A percentile compares a stretch with the other conserved stretches of the same genome.
phyloP scores from a whole-genome alignment of 306 rosid species.

The Pterocarpus macrocarpus region DNA sequence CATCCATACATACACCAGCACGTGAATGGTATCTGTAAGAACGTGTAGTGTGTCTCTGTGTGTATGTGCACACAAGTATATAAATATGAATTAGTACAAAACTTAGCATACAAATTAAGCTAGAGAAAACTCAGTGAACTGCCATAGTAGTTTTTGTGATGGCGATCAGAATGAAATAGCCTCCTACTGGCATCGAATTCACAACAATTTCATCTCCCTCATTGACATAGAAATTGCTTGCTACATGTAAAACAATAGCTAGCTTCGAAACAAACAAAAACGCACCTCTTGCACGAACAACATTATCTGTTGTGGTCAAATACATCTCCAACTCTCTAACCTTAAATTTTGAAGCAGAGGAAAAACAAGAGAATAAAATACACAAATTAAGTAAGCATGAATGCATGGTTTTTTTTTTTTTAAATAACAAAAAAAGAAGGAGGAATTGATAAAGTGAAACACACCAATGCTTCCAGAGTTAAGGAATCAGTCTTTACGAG shows the following conservation, averaged over 20 bases:
- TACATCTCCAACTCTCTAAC: slow-evolving; percentile 85
- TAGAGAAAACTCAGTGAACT: background rate
- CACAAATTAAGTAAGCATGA: slow-evolving; percentile 27
- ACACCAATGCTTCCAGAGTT: slow-evolving; percentile 76
- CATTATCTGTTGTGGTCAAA: slow-evolving; percentile 76
- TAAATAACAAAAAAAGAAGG: background rate
- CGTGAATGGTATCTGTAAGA: background rate
- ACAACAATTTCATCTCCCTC: slow-evolving; percentile 13
- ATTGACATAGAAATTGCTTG: background rate
- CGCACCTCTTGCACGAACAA: slow-evolving; percentile 85
- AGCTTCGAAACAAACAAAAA: slow-evolving; percentile 15
- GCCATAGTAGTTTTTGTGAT: background rate
- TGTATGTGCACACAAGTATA: background rate
- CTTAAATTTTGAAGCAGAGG: slow-evolving; percentile 50
- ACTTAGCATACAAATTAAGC: slow-evolving; percentile 16
- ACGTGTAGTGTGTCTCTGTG: background rate
- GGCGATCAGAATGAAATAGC: background rate
- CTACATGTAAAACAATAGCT: background rate
- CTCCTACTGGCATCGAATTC: background rate
- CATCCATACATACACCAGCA: slow-evolving; percentile 20
- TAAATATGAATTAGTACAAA: background rate
- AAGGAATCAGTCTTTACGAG: slow-evolving; percentile 65
- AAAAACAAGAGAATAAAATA: slow-evolving; percentile 4
- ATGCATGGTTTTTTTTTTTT: background rate
- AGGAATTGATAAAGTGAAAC: slow-evolving; percentile 8